Base-by-base conservation (phyloP, 176 grass and related monocot species). In the Lolium perenne region DNA sequence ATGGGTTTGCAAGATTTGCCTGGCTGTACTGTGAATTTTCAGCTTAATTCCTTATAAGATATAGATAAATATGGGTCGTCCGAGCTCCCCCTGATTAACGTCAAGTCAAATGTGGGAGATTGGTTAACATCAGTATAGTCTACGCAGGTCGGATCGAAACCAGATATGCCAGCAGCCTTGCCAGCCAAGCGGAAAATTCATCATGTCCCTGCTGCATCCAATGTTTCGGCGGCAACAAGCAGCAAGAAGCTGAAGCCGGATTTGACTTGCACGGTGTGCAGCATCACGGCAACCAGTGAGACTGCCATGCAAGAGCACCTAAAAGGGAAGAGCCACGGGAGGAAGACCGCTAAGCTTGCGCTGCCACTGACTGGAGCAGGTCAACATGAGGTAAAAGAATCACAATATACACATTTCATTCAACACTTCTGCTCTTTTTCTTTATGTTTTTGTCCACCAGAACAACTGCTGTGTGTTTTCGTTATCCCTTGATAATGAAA, bases 221-320 rank as follows among this genome's bases (percentile, higher is more conserved):
- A 38, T 15, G 32, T 61, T 57, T 60, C 14, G 0, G 51, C 51
- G 0, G 60, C 14, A 0, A 81, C 50, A 1, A 51, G 78, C 61
- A 76, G 50, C 60, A 85, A 89, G 78, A 85, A 50, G 70, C 83
- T 26, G 26, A 89, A 77, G 40, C 1, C 8, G 0, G 45, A 16
- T 5, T 32, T 77, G 72, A 81, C 40, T n/a, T 85, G 88, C 69
- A 57, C 16, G 6, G 23, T 76, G 23, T 89, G 87, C 78, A 60
- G 61, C 70, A 69, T 85, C 20, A 86, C 26, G 29, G n/a, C 62
- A 41, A 86, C 45, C 41, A 6, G 78, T 0, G 72, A 71, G 61
- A 60, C 70, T 35, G 41, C 41, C 20, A n/a, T 82, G 78, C 25
- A 77, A 13, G 83, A 63, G 1, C 88, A 90, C 21, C 71, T 90